phyloP scores from a whole-genome alignment of 495 filamentous ascomycete species.

The Amphirosellinia nigrospora region DNA sequence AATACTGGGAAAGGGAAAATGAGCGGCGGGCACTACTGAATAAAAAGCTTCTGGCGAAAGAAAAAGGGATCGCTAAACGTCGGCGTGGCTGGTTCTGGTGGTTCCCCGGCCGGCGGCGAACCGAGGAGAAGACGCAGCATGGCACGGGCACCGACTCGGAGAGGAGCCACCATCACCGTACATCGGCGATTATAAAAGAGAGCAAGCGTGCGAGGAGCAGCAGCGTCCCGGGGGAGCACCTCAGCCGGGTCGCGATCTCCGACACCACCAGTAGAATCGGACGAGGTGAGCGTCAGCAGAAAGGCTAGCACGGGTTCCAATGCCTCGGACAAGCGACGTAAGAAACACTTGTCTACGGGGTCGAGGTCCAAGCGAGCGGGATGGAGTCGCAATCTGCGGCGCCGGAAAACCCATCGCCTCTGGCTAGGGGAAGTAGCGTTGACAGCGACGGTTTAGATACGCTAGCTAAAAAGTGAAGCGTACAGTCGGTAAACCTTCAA shows the following conservation, averaged over 20 bases:
- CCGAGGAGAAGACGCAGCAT: conserved; percentile 39
- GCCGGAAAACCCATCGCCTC: conserved; percentile 57
- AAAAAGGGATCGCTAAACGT: conserved; percentile 67
- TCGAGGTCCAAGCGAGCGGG: conserved; percentile 45
- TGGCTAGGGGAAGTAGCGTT: conserved; percentile 55
- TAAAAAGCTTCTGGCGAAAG: conserved; percentile 66
- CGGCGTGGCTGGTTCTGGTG: conserved; percentile 86
- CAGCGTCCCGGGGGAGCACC: conserved; percentile 54
- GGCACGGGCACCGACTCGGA: conserved; percentile 34
- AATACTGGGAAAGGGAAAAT: conserved; percentile 98
- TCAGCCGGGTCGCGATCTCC: conserved; percentile 53
- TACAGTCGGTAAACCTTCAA: neutral
- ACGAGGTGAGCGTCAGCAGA: conserved; percentile 45
- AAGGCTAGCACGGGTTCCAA: conserved; percentile 55
- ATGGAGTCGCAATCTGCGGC: conserved; percentile 56
- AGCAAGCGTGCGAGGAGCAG: conserved; percentile 54
- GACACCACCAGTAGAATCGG: conserved; percentile 55
- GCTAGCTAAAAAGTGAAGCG: neutral
- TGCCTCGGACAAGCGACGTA: conserved; percentile 56
- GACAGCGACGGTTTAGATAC: conserved; percentile 32
- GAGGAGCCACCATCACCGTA: conserved; percentile 44
- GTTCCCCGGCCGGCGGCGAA: conserved; percentile 59
- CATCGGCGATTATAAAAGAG: conserved; percentile 48
- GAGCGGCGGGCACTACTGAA: conserved; percentile 79
- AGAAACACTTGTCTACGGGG: conserved; percentile 46